phyloP scores from a whole-genome alignment of 192 early-diverging fungal genomes.

The Dispira parvispora region DNA sequence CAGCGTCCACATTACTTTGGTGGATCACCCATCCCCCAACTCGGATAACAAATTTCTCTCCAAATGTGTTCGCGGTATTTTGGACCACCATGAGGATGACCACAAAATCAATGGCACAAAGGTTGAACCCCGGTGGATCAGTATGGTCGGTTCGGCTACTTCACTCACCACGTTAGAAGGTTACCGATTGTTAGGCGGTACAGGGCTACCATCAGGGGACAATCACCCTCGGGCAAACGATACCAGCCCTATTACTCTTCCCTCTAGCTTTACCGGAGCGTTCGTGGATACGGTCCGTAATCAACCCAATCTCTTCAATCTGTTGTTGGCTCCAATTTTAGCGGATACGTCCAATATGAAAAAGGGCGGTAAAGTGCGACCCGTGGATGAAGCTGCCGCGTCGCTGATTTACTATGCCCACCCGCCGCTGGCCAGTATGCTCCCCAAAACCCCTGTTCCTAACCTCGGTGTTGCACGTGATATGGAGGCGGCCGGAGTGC shows the following conservation, averaged over 20 bases:
- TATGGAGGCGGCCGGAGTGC: neutral
- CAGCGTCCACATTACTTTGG: conserved; percentile 16
- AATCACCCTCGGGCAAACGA: neutral
- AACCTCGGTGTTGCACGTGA: neutral
- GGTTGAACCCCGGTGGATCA: conserved; percentile 13
- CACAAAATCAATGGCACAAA: conserved; percentile 12
- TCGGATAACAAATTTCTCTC: conserved; percentile 17
- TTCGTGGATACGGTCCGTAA: too few relatives aligned
- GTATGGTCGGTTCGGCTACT: conserved; percentile 21
- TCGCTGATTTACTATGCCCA: neutral
- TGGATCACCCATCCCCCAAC: conserved; percentile 24
- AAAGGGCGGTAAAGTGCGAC: conserved; percentile 4
- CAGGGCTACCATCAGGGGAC: neutral
- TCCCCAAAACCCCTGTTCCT: neutral
- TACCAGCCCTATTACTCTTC: too few relatives aligned
- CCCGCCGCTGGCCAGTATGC: neutral
- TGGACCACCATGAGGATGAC: conserved; percentile 29
- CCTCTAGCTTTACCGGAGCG: too few relatives aligned
- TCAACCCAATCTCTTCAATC: neutral
- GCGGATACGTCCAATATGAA: neutral
- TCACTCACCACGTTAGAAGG: conserved; percentile 1
- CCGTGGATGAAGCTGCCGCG: neutral
- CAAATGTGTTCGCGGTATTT: conserved; percentile 20
- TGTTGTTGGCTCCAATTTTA: neutral
- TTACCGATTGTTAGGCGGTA: neutral